Evolutionary conservation across 768 basidiomycete species (phyloP), one percentile per base, ranked within the genome.

Genomic region (Stropharia rugosoannulata): DNA sequence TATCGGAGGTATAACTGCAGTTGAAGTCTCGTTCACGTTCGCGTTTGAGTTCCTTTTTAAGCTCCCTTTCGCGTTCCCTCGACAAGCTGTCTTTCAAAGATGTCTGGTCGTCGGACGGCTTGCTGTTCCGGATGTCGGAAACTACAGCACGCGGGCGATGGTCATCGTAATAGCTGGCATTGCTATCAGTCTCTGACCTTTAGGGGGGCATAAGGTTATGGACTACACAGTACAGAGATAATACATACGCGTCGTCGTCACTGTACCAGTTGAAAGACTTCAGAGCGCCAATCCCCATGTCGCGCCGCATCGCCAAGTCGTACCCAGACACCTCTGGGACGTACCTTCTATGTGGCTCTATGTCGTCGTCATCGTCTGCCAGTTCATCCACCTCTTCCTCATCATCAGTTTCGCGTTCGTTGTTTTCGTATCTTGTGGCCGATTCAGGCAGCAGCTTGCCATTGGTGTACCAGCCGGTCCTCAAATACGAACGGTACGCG

Each of bases 131-230:
- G 16, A 52, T 32, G 29, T 52, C 51, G 4, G 51, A 52, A 11
- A 52, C 42, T 5, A 22, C 42, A n/a, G 51, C 51, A 40, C 51
- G 51, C 51, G 51, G 51, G 11, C 51, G 43, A 18, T 52, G 29
- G 41, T 36, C 42, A 22, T 44, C 51, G 19, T 36, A 52, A 19
- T 40, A 32, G 41, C 16, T 36, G 16, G 32, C 47, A 37, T 37
- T 49, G 19, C 38, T 29, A 18, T 4, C 35, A 16, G 47, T 36
- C 7, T 32, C 29, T 12, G 16, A 42, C 2, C 42, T 51, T 16
- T 12, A 25, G 25, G 18, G n/a, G 39, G 13, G 29, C 27, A 25
- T 51, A 13, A 51, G 38, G 16, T 29, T 51, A 27, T 16, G 32
- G 27, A 40, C n/a, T 29, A 29, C 25, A 16, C 38, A 13, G 38